Conservation (phyloP, 2,329 filamentous ascomycete genomes). For the Cadophora malorum region DNA sequence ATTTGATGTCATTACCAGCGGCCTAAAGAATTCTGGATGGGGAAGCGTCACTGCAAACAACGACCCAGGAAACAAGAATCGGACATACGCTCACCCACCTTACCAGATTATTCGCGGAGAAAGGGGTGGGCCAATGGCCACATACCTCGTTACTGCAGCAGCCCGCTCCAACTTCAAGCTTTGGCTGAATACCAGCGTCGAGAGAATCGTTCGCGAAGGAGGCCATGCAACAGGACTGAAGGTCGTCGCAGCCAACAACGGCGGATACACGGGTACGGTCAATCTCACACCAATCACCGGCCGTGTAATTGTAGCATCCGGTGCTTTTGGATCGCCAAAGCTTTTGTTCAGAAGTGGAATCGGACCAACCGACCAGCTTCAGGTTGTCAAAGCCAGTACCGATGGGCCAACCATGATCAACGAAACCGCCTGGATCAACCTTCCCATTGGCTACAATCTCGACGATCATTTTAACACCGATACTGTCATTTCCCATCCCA, state of each 20-base stretch:
- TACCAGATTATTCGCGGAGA: conserved; percentile 73
- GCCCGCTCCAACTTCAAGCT: conserved; percentile 69
- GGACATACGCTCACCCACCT: conserved; percentile 66
- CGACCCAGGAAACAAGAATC: conserved; percentile 66
- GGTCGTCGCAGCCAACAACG: conserved; percentile 60
- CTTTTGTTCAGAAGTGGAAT: conserved; percentile 72
- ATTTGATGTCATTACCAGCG: conserved; percentile 66
- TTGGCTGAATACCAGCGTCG: conserved; percentile 70
- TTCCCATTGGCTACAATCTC: conserved; percentile 65
- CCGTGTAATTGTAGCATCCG: conserved; percentile 71
- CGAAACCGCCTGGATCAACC: conserved; percentile 59
- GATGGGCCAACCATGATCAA: conserved; percentile 60
- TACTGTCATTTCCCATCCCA: conserved; percentile 57
- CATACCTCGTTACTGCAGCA: conserved; percentile 70
- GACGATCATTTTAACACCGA: conserved; percentile 66
- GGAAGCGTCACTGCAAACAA: conserved; percentile 60
- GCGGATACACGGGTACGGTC: conserved; percentile 64
- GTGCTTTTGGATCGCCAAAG: conserved; percentile 66
- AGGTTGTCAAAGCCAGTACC: conserved; percentile 54
- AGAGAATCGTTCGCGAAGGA: conserved; percentile 67
- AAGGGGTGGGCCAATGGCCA: conserved; percentile 72
- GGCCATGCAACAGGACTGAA: conserved; percentile 71
- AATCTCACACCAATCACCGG: conserved; percentile 65
- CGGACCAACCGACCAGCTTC: conserved; percentile 55
- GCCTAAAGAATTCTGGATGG: conserved; percentile 67